phyloP scores from a whole-genome alignment of 495 filamentous ascomycete genomes.

The Tuber melanosporum region DNA sequence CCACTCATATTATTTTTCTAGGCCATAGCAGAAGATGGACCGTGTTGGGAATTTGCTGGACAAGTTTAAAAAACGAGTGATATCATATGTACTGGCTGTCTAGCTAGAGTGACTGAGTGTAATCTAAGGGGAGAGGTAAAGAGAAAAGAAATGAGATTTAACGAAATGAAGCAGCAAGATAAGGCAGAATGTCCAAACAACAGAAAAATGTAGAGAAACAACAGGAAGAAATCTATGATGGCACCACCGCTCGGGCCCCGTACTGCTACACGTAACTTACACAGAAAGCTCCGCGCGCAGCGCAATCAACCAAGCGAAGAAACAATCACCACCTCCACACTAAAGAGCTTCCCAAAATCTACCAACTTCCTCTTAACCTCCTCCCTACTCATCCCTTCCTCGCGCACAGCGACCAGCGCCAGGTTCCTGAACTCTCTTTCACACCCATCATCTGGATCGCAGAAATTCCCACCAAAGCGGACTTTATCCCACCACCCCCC shows the following conservation, averaged over 20 bases:
- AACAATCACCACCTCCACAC: constrained; percentile 31
- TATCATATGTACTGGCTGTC: neutral
- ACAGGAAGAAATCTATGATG: neutral
- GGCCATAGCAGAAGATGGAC: neutral
- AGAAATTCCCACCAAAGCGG: constrained; percentile 15
- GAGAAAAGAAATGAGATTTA: neutral
- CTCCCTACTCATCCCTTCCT: constrained; percentile 26
- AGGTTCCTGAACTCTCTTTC: constrained; percentile 28
- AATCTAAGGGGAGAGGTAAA: neutral
- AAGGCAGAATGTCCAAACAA: neutral
- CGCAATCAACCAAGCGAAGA: constrained; percentile 18
- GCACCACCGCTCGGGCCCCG: neutral
- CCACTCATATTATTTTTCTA: too few species aligned
- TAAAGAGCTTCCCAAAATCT: constrained; percentile 32
- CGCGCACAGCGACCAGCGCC: constrained; percentile 25
- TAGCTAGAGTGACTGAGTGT: too few species aligned
- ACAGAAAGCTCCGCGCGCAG: neutral
- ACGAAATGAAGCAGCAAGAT: neutral
- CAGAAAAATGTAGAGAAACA: neutral
- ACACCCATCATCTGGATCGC: constrained; percentile 17
- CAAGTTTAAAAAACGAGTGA: neutral
- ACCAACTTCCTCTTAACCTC: constrained; percentile 29
- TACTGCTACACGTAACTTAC: neutral
- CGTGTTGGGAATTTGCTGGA: neutral
- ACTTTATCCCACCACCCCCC: constrained; percentile 25